A percentile compares a stretch with the other conserved stretches of the same genome.
Conservation (phyloP, 164 flowering plant genomes). For the Buxus sempervirens region DNA sequence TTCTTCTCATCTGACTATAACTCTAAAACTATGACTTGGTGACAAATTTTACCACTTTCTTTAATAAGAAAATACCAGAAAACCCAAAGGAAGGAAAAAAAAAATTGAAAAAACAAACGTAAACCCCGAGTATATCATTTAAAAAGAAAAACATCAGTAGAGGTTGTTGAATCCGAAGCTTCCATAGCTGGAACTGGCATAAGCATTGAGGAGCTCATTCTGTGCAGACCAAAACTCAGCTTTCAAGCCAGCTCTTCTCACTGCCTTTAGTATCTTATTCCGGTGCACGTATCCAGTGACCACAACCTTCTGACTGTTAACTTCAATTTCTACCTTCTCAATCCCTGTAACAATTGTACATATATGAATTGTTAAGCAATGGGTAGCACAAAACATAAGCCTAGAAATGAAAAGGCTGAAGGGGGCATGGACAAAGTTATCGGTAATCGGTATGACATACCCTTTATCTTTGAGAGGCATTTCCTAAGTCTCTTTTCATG, state of each 20-base stretch:
- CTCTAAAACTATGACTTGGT: too few species aligned
- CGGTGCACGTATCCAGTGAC: conserved; percentile 53
- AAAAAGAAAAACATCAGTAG: conserved; percentile 23
- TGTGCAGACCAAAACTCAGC: conserved; percentile 70
- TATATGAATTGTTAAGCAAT: background rate
- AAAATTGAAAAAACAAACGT: background rate
- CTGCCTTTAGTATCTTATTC: conserved; percentile 57
- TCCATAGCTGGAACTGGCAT: conserved; percentile 36
- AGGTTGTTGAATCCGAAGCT: conserved; percentile 42
- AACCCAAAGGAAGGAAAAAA: background rate
- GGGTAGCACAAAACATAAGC: too few species aligned
- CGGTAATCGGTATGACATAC: too few species aligned
- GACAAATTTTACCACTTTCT: too few species aligned
- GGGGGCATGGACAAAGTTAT: too few species aligned
- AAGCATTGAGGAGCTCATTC: conserved; percentile 56
- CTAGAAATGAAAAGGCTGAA: too few species aligned
- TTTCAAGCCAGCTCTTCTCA: conserved; percentile 54
- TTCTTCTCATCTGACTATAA: too few species aligned
- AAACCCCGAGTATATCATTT: background rate
- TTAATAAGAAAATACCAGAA: too few species aligned
- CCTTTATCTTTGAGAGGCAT: conserved; percentile 54
- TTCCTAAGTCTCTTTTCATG: conserved; percentile 60
- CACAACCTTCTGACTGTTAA: conserved; percentile 48
- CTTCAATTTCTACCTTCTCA: conserved; percentile 66
- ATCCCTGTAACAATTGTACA: conserved; percentile 40